Conservation (phyloP, 345 rosid genomes). For the Salix udensis region DNA sequence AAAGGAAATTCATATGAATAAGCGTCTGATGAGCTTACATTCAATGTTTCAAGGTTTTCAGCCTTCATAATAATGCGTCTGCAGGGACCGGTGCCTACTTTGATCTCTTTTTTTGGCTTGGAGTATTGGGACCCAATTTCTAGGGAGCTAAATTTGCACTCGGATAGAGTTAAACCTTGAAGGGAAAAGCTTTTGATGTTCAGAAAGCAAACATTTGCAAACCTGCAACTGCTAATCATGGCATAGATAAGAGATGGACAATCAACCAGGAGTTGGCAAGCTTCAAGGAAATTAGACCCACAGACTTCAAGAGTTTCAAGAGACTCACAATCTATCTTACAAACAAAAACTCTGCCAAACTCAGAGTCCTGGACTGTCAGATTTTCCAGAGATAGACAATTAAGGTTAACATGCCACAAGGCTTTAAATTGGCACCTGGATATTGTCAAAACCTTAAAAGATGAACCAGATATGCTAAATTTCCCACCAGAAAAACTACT, state of each 20-base stretch:
- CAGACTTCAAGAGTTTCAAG: neutral
- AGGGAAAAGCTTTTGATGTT: constrained; percentile 2
- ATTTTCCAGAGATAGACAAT: constrained; percentile 8
- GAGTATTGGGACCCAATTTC: neutral
- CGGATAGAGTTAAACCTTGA: constrained; percentile 1
- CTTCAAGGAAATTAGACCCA: neutral
- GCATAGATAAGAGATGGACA: neutral
- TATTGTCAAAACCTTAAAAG: constrained; percentile 2
- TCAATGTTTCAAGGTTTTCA: neutral
- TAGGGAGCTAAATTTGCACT: neutral
- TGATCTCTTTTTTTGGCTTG: neutral
- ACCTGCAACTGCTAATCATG: constrained; percentile 2
- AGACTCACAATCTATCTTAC: neutral
- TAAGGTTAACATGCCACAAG: neutral
- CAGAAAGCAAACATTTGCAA: neutral
- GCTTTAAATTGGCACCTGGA: neutral
- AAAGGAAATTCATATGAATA: constrained; percentile 1
- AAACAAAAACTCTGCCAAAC: neutral
- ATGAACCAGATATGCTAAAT: neutral
- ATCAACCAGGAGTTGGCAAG: neutral
- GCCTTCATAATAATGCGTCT: neutral
- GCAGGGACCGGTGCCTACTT: neutral
- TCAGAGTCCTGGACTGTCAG: neutral
- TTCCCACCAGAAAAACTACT: neutral
- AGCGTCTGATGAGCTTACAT: constrained; percentile 1